phyloP scores from a whole-genome alignment of 495 filamentous ascomycete species.

The Lasiosphaeria ovina region DNA sequence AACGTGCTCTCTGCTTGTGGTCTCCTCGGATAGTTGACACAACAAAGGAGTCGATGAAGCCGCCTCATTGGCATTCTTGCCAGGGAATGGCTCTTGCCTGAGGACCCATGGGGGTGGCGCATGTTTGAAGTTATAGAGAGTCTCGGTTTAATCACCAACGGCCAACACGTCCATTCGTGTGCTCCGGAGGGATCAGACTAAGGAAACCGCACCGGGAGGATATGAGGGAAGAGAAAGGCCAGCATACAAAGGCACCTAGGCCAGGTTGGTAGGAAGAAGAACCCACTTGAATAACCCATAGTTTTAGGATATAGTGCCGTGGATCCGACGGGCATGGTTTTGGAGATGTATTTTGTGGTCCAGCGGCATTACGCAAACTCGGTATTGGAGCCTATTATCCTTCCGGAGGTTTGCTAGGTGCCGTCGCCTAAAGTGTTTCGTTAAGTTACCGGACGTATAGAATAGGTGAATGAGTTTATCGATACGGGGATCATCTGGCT shows the following conservation, averaged over 20 bases:
- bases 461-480: slow-evolving; percentile 14
- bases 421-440: slow-evolving; percentile 6
- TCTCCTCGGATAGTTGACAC: slow-evolving; percentile 1
- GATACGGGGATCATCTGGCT: slow-evolving; percentile 13
- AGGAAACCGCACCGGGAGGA: slow-evolving; percentile 6
- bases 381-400: slow-evolving; percentile 5
- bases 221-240: slow-evolving; percentile 3
- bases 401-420: slow-evolving; percentile 10
- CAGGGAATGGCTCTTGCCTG: no score
- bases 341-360: slow-evolving; percentile 16
- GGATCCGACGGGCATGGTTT: slow-evolving; percentile 13
- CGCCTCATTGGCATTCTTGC: no score
- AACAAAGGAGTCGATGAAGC: slow-evolving; percentile 4
- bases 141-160: no score
- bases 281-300: background rate
- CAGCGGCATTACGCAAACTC: slow-evolving; percentile 8
- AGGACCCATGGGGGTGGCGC: no score
- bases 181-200: slow-evolving; percentile 9
- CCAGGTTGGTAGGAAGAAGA: slow-evolving; percentile 4
- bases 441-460: slow-evolving; percentile 8
- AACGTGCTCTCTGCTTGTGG: background rate
- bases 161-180: slow-evolving; percentile 7
- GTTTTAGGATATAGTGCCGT: slow-evolving; percentile 14
- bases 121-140: no score
- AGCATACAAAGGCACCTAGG: slow-evolving; percentile 1